Conservation (phyloP, 108 stramenopile genomes). For the Cyclotella distinguenda region DNA sequence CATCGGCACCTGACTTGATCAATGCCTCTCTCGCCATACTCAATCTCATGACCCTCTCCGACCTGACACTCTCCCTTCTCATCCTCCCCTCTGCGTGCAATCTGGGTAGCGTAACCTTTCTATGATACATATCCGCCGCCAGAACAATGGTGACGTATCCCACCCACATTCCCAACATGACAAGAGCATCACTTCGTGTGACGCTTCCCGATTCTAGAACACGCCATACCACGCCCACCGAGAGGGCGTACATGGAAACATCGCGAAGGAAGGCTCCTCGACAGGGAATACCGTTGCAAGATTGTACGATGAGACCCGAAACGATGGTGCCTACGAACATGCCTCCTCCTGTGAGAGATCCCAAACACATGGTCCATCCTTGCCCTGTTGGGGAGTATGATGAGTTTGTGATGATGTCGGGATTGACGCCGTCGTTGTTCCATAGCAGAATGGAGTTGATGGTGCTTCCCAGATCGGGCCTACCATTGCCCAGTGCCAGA, state of each 20-base stretch:
- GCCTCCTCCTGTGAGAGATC: slow-evolving; percentile 68
- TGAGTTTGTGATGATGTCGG: not conserved
- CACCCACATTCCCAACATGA: slow-evolving; percentile 42
- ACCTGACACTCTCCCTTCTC: slow-evolving; percentile 24
- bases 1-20: not conserved
- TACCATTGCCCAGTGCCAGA: slow-evolving; percentile 81
- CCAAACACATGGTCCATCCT: slow-evolving; percentile 57
- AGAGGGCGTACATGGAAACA: slow-evolving; percentile 37
- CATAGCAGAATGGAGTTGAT: slow-evolving; percentile 53
- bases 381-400: not conserved
- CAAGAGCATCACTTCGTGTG: slow-evolving; percentile 7
- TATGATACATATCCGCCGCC: slow-evolving; percentile 49
- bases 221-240: slow-evolving; percentile 28
- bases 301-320: slow-evolving; percentile 31
- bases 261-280: slow-evolving; percentile 51
- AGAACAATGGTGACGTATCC: slow-evolving; percentile 43
- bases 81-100: slow-evolving; percentile 15
- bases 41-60: slow-evolving; percentile 15
- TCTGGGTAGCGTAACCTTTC: slow-evolving; percentile 37
- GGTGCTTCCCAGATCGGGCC: slow-evolving; percentile 72
- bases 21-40: not conserved
- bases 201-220: slow-evolving; percentile 27
- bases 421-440: slow-evolving; percentile 9
- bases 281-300: slow-evolving; percentile 44
- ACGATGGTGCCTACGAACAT: slow-evolving; percentile 72